These are phyloP conservation scores for Volvariella volvacea DNA, from an alignment of 1,284 basidiomycete genomes.

Conservation along the genomic window DNA sequence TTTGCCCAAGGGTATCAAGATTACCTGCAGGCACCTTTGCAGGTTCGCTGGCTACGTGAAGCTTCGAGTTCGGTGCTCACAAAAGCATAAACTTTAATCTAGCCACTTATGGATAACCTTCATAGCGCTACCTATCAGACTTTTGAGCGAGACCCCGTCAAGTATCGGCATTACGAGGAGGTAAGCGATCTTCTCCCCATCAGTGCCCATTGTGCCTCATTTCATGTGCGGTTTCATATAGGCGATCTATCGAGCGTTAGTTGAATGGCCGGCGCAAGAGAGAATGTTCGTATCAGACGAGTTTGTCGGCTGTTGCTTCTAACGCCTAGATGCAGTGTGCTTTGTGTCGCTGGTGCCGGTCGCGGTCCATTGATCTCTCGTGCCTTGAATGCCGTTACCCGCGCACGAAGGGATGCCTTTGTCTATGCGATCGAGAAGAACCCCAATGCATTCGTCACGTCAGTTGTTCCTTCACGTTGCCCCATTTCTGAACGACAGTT, in stretches of 20 bases:
- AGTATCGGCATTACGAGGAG: constrained; percentile 95
- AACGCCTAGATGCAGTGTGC: constrained; percentile 40
- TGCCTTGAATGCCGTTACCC: constrained; percentile 72
- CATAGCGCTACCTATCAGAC: constrained; percentile 95
- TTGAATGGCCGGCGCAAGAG: constrained; percentile 55
- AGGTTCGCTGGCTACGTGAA: constrained; percentile 37
- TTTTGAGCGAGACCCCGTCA: constrained; percentile 96
- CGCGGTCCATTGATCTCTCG: constrained; percentile 92
- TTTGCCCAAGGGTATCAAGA: constrained; percentile 94
- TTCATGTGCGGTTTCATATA: constrained; percentile 22
- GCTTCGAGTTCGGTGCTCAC: neutral
- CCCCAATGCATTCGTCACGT: constrained; percentile 89
- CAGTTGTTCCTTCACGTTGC: constrained; percentile 23
- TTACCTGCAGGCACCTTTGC: constrained; percentile 91
- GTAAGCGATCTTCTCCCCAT: constrained; percentile 26
- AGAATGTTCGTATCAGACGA: constrained; percentile 42
- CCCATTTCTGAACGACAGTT: constrained; percentile 4
- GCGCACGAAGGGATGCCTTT: constrained; percentile 58
- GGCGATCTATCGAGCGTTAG: constrained; percentile 80
- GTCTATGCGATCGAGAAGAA: constrained; percentile 97
- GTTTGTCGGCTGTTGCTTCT: neutral
- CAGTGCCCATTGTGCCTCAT: neutral
- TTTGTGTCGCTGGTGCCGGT: constrained; percentile 93
- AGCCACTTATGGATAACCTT: constrained; percentile 97
- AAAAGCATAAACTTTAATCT: constrained; percentile 11